Percentiles rank a stretch among this genome's conserved stretches.
phyloP scores from a whole-genome alignment of 176 grass and related monocot genomes.

The Cenchrus americanus region DNA sequence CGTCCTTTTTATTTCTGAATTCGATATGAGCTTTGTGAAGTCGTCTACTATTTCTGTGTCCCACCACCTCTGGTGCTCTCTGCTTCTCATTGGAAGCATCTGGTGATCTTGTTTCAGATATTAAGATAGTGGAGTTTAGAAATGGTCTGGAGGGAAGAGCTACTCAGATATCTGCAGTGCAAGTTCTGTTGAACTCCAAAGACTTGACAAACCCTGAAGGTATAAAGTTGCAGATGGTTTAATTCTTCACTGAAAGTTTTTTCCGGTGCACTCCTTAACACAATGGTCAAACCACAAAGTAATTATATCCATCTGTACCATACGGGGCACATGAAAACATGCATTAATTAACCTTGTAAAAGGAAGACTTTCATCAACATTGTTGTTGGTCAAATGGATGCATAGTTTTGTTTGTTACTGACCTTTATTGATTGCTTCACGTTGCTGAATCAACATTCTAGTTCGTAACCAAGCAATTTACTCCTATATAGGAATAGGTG shows the following conservation, averaged over 20 bases:
- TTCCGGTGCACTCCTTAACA: neutral
- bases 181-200: conserved; percentile 48
- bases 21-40: neutral
- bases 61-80: neutral
- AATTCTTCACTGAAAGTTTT: neutral
- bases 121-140: conserved; percentile 67
- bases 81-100: neutral
- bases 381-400: neutral
- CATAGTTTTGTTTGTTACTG: neutral
- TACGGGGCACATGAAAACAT: conserved; percentile 5
- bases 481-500: conserved; percentile 45
- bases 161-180: conserved; percentile 49
- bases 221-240: conserved; percentile 30
- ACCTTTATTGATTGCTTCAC: neutral
- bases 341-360: neutral
- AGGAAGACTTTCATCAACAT: neutral
- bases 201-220: conserved; percentile 41
- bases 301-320: neutral
- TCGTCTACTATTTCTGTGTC: neutral
- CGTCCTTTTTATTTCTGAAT: neutral
- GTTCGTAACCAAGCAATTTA: conserved; percentile 7
- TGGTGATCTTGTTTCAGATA: conserved; percentile 52
- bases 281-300: neutral
- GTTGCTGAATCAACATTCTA: conserved; percentile 10
- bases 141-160: conserved; percentile 64